Evolutionary conservation across 331 rosid genomes (phyloP), one percentile per base, ranked within the genome.

Genomic region (Prunus yedoensis): DNA sequence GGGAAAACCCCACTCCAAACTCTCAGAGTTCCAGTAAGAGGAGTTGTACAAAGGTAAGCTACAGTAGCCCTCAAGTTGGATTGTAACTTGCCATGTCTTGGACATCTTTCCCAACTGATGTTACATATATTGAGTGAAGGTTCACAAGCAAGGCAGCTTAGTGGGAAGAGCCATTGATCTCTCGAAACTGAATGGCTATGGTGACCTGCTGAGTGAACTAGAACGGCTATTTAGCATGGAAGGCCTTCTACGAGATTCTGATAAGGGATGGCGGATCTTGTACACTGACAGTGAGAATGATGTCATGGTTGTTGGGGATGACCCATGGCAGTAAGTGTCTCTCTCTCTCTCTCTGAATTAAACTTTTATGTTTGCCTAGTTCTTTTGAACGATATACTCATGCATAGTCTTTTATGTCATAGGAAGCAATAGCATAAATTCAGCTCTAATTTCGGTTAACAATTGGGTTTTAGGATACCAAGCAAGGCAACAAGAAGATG

Each of bases 141-240:
- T 94, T 88, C 98, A 94, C 94, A 91, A 94, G 91, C 97, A 94
- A 89, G 97, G 97, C 80, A 94, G 96, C 88, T 81, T 91, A 77
- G 98, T 91, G n/a, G 98, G 97, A 82, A 90, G 98, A 89, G 96
- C 98, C 79, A 83, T 94, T 77, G 98, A 94, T 84, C 98, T 94
- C 83, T 88, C 96, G n/a, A 88, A 87, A 83, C 71, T 94, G 83
- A 87, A 75, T 80, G 83, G 98, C 82, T 94, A 94, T 77, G 74
- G 69, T 75, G 97, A 94, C 74, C 87, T 94, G 80, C 74, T 86
- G 85, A 82, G 50, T 54, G 98, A 94, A 81, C 93, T 94, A 53
- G 98, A 94, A 91, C 83, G 89, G 73, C 86, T 94, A 18, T 94
- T 91, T 87, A 80, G 91, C 91, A 94, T 94, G 98, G 98, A 94